Conservation (phyloP, 2,329 filamentous ascomycete species). For the Westerdykella sp. region DNA sequence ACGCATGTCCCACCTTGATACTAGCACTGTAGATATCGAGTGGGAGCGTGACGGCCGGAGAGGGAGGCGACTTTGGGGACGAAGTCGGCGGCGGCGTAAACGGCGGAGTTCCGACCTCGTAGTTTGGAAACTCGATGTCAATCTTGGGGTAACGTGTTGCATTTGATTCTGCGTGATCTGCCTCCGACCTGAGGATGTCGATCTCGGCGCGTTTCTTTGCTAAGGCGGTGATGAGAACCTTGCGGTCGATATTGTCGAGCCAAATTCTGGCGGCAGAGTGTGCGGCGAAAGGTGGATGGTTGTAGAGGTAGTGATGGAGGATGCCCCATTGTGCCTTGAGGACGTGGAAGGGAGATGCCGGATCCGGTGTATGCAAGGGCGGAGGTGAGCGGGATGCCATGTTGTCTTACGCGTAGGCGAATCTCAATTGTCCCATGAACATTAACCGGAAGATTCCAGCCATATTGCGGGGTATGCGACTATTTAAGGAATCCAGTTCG, state of each 20-base stretch:
- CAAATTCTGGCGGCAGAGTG: not conserved
- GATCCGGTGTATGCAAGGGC: not conserved
- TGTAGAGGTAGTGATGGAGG: constrained; percentile 4
- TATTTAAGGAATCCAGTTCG: no score
- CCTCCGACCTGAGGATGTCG: constrained; percentile 6
- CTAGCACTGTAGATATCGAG: not conserved
- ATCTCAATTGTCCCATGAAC: no score
- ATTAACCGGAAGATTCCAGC: no score
- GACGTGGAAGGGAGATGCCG: not conserved
- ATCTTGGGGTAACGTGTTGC: not conserved
- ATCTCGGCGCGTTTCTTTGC: constrained; percentile 7
- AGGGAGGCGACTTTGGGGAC: not conserved
- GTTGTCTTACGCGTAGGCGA: no score
- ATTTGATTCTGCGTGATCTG: not conserved
- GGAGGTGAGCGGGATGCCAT: not conserved
- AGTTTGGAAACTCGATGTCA: constrained; percentile 5
- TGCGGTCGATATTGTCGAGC: constrained; percentile 1
- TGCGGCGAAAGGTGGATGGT: not conserved
- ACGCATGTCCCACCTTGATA: no score
- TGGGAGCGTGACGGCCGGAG: not conserved
- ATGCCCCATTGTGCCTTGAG: constrained; percentile 5
- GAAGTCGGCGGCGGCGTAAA: not conserved
- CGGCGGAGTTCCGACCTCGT: constrained; percentile 2
- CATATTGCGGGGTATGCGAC: no score
- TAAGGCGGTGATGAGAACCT: constrained; percentile 6